A percentile compares a stretch with the other conserved stretches of the same genome.
Conservation (phyloP, 2,329 filamentous ascomycete species). For the Hortaea sp. region DNA sequence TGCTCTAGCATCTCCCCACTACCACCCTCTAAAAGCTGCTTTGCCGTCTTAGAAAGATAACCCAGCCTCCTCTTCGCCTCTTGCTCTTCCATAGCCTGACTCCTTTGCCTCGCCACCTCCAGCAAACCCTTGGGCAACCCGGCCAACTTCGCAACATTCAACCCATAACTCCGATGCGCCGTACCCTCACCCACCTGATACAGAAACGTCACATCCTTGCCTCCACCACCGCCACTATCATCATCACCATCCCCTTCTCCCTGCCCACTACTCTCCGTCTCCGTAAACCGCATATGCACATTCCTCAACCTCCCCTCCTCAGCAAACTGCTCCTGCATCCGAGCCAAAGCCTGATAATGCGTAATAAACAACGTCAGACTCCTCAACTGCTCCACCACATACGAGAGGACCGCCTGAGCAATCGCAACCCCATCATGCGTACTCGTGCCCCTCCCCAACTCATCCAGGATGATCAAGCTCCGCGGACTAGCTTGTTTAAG, state of each 20-base stretch:
- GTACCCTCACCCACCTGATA: conserved; percentile 89
- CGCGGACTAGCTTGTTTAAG: conserved; percentile 78
- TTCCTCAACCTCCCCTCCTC: conserved; percentile 56
- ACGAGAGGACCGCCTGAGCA: conserved; percentile 78
- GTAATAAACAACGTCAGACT: conserved; percentile 93
- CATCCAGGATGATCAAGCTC: conserved; percentile 83
- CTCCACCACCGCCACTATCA: conserved; percentile 37
- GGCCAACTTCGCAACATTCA: conserved; percentile 85
- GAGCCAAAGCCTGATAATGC: conserved; percentile 83
- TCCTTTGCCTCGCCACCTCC: conserved; percentile 70
- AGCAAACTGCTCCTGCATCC: conserved; percentile 58
- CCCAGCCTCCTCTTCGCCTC: conserved; percentile 54
- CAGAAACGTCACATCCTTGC: conserved; percentile 81
- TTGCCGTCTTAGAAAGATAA: conserved; percentile 19
- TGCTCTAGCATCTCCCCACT: conserved; percentile 25
- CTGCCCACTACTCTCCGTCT: conserved; percentile 36
- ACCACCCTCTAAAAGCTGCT: conserved; percentile 11
- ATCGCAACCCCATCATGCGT: conserved; percentile 93
- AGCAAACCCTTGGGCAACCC: conserved; percentile 68
- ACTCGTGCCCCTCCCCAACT: conserved; percentile 83
- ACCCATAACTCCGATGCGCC: conserved; percentile 83
- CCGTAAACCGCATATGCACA: conserved; percentile 86
- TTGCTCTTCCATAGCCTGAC: conserved; percentile 65
- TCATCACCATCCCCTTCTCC: conserved; percentile 55
- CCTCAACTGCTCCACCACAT: conserved; percentile 63